A percentile compares a stretch with the other conserved stretches of the same genome.
Conservation (phyloP, 768 basidiomycete species). For the Boletales sp. region DNA sequence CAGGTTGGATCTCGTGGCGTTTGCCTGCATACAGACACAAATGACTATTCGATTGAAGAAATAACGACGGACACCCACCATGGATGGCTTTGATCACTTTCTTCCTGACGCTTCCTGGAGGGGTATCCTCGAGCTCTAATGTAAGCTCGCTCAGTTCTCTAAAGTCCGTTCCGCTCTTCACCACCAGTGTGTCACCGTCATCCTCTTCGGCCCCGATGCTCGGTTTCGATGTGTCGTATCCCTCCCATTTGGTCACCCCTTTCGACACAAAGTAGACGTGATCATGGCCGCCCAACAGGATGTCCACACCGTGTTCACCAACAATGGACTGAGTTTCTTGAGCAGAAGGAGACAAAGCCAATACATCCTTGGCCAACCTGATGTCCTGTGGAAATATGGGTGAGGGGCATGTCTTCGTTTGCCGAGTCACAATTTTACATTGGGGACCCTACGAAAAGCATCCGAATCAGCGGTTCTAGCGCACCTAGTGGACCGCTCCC, state of each 20-base stretch:
- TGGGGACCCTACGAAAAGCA: constrained; percentile 21
- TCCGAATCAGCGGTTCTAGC: constrained; percentile 1
- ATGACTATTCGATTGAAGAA: neutral
- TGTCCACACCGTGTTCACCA: constrained; percentile 70
- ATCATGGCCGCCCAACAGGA: constrained; percentile 87
- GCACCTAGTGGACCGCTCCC: constrained; percentile 5
- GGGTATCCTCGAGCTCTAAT: constrained; percentile 57
- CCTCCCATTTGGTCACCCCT: constrained; percentile 65
- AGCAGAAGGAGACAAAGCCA: constrained; percentile 54
- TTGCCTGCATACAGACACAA: constrained; percentile 45
- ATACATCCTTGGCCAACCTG: constrained; percentile 59
- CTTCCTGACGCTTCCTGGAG: constrained; percentile 58
- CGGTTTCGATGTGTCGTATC: constrained; percentile 47
- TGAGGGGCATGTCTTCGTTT: constrained; percentile 8
- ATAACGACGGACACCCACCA: constrained; percentile 39
- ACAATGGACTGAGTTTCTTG: constrained; percentile 43
- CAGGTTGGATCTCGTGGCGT: constrained; percentile 59
- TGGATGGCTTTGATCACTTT: constrained; percentile 60
- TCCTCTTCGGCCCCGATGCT: constrained; percentile 72
- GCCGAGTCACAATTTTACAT: constrained; percentile 17
- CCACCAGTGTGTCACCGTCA: constrained; percentile 61
- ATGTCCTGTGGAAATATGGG: constrained; percentile 52
- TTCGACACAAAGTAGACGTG: constrained; percentile 75
- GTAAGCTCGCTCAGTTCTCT: constrained; percentile 76
- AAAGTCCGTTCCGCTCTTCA: constrained; percentile 91